These are phyloP conservation scores for Lotmaria passim DNA, from an alignment of 208 protist genomes.

Conservation along the genomic window DNA sequence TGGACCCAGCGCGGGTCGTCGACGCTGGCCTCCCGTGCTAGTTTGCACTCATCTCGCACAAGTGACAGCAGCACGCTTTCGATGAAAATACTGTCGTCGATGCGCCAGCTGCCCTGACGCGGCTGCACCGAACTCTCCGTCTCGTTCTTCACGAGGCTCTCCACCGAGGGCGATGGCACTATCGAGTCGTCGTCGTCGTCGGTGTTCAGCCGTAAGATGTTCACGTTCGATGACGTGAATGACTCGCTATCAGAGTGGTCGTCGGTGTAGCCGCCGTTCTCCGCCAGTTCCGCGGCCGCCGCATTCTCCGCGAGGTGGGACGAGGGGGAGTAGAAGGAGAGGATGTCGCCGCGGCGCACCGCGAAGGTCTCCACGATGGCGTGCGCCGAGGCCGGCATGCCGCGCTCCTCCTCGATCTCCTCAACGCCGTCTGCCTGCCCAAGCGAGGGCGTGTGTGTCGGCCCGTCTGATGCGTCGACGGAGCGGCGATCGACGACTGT, in stretches of 20 bases:
- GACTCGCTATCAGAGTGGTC: conserved; percentile 6
- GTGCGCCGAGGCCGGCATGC: background rate
- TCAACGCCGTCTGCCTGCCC: conserved; percentile 1
- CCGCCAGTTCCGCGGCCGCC: background rate
- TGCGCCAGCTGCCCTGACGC: conserved; percentile 42
- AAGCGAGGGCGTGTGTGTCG: conserved; percentile 12
- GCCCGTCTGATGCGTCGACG: conserved; percentile 18
- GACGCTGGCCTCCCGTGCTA: conserved; percentile 55
- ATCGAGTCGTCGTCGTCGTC: conserved; percentile 18
- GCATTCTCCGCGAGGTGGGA: background rate
- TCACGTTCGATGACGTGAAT: background rate
- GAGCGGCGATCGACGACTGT: conserved; percentile 37
- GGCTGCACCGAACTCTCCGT: background rate
- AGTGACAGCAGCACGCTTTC: conserved; percentile 72
- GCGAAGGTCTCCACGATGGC: conserved; percentile 20
- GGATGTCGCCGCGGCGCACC: conserved; percentile 53
- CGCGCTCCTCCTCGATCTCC: background rate
- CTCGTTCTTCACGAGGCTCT: background rate
- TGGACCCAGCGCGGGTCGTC: conserved; percentile 60
- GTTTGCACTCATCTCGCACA: conserved; percentile 74
- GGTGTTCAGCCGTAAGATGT: conserved; percentile 9
- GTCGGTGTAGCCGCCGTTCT: too few species aligned
- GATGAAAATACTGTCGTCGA: conserved; percentile 47
- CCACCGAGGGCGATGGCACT: background rate
- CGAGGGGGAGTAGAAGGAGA: conserved; percentile 37